Conservation (phyloP, 1,284 basidiomycete species). For the Cutaneotrichosporon spelunceum region DNA sequence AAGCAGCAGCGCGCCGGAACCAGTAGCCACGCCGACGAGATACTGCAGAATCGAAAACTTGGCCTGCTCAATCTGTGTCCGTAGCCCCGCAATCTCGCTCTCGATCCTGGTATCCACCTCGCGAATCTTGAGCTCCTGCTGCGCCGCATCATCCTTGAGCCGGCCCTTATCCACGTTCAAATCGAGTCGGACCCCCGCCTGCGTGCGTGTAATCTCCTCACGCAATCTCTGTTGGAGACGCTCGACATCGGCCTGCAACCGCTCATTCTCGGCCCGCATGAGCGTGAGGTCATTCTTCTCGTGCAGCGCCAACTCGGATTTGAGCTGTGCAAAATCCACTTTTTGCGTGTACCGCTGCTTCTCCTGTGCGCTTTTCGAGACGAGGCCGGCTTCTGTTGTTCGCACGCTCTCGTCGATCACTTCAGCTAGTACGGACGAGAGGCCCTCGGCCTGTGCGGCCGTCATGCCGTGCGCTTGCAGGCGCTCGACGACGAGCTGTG, state of each 20-base stretch:
- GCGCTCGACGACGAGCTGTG: conserved; percentile 85
- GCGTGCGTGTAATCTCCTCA: conserved; percentile 87
- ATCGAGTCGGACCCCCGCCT: conserved; percentile 90
- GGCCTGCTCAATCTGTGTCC: conserved; percentile 83
- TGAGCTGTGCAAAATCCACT: conserved; percentile 95
- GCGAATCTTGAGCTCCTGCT: conserved; percentile 94
- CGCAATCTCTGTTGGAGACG: conserved; percentile 91
- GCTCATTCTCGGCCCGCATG: conserved; percentile 93
- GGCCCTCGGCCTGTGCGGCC: conserved; percentile 83
- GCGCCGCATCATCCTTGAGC: conserved; percentile 86
- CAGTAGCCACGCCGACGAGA: conserved; percentile 51
- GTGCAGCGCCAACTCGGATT: conserved; percentile 92
- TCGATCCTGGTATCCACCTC: conserved; percentile 98
- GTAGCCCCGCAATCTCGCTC: conserved; percentile 85
- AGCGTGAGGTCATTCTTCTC: conserved; percentile 96
- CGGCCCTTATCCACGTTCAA: conserved; percentile 94
- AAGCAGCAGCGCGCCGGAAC: conserved; percentile 49
- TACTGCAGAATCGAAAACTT: conserved; percentile 61
- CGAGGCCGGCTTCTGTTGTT: conserved; percentile 90
- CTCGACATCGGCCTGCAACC: conserved; percentile 86
- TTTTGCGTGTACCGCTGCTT: conserved; percentile 95
- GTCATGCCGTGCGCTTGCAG: conserved; percentile 82
- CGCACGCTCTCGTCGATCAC: conserved; percentile 91
- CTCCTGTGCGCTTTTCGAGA: conserved; percentile 89
- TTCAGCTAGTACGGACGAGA: conserved; percentile 90